Evolutionary conservation across 225 moss, liverwort and hornwort genomes (phyloP).

Genomic region (Pleurozium schreberi): DNA sequence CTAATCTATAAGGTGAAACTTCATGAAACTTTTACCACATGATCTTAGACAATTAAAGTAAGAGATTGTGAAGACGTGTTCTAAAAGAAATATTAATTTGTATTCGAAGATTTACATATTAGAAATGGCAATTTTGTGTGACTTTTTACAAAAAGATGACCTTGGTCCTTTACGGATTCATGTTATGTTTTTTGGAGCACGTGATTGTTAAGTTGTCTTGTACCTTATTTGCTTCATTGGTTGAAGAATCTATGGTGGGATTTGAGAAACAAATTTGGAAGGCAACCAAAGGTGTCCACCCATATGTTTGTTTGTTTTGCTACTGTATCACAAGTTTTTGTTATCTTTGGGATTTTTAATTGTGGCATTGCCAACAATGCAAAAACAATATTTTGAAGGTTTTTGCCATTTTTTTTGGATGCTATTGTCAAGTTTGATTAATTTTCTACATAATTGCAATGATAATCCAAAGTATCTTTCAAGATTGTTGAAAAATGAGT

Average conservation of each 20-base stretch:
- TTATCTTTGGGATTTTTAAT: accelerated
- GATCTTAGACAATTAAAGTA: no score
- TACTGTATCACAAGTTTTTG: background rate
- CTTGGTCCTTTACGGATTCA: no score
- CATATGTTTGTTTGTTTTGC: accelerated
- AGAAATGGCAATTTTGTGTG: no score
- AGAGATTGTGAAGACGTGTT: no score
- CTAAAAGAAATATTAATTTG: no score
- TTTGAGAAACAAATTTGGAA: background rate
- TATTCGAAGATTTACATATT: no score
- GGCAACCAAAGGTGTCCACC: accelerated
- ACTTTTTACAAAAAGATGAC: no score
- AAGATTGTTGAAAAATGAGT: background rate
- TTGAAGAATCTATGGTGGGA: background rate
- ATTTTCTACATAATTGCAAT: background rate
- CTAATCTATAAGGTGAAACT: no score
- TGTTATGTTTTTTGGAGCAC: background rate
- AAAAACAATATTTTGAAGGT: background rate
- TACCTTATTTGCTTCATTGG: background rate
- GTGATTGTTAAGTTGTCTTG: background rate
- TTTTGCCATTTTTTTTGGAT: no score
- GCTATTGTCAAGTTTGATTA: no score
- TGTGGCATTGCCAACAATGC: background rate
- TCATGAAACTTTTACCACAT: no score
- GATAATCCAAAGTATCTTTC: background rate